Base-by-base conservation (phyloP, 1,284 basidiomycete species). In the Xanthoconium separans region DNA sequence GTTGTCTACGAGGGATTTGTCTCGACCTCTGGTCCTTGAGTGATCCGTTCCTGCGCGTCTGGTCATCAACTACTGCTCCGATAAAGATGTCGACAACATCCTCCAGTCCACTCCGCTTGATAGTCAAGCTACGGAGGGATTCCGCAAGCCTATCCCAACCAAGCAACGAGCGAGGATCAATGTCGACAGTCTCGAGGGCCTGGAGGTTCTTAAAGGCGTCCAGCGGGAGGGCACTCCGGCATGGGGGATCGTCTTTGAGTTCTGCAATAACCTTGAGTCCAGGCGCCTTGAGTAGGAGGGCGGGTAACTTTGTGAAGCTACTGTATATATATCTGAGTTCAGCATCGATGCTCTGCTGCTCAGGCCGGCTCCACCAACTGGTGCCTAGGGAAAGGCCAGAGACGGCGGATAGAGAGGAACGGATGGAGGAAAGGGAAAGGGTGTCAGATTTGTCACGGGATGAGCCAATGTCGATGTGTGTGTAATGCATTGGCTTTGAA, bases 301-400 rank as follows among this genome's bases (percentile, higher is more conserved):
- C 85, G 16, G 93, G 92, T 0, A 95, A 76, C 72, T 91, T 93
- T 31, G 91, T 95, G 73, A 95, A 91, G 65, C 85, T 82, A 66
- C 91, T 91, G 73, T 86, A 95, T 61, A 95, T 79, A 73, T 87
- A 93, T 68, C 86, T 92, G 71, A 95, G 81, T 63, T 93, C 87
- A 4, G 78, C 68, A 57, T 93, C 89, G 51, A 89, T 72, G 51
- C 68, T 79, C 10, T 78, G 80, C 30, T 80, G 81, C 51, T 83
- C 77, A 3, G 80, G 65, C 48, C 79, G 75, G 34, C 79, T 73
- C 86, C 87, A 92, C 87, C 87, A 91, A 47, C 80, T 77, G 15
- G 70, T 74, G 33, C 87, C 84, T 18, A 93, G 75, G 0, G 89
- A 92, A 15, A 93, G 77, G 36, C 76, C 78, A 18, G 91, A 92